A percentile compares a stretch with the other conserved stretches of the same genome.
These are phyloP conservation scores for Apiospora koreana DNA, from an alignment of 2,329 filamentous ascomycete genomes.

Conservation along the genomic window DNA sequence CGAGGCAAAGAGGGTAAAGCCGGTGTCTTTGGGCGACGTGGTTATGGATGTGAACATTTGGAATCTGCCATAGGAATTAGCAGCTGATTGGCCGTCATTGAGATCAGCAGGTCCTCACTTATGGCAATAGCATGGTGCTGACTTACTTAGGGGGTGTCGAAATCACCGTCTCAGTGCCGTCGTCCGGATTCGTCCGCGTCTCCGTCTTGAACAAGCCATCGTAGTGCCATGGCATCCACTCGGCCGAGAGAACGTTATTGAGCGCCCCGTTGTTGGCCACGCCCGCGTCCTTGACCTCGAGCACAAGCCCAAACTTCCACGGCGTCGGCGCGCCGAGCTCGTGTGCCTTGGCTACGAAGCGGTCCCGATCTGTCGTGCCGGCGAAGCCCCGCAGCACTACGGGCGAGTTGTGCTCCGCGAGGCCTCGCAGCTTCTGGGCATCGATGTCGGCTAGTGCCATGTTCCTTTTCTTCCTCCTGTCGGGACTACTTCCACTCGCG, in stretches of 20 bases:
- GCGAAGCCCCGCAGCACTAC: slow-evolving; percentile 54
- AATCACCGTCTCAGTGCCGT: slow-evolving; percentile 41
- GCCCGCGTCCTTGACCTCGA: slow-evolving; percentile 52
- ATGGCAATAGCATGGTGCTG: no score
- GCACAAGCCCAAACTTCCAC: slow-evolving; percentile 55
- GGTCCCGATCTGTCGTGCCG: slow-evolving; percentile 44
- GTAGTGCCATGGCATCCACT: slow-evolving; percentile 60
- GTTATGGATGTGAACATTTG: slow-evolving; percentile 53
- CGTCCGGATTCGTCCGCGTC: slow-evolving; percentile 35
- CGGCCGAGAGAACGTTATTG: slow-evolving; percentile 55
- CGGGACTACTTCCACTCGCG: slow-evolving; percentile 21
- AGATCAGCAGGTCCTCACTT: no score
- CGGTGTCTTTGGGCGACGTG: slow-evolving; percentile 49
- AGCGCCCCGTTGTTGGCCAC: slow-evolving; percentile 39
- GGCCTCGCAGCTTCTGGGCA: slow-evolving; percentile 42
- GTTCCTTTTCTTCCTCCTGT: no score
- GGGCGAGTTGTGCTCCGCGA: slow-evolving; percentile 54
- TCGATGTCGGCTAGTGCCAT: slow-evolving; percentile 45
- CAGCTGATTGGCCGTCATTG: no score
- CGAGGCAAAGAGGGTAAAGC: slow-evolving; percentile 55
- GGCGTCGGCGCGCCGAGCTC: slow-evolving; percentile 49
- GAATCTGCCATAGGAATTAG: slow-evolving; percentile 41
- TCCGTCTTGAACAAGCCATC: slow-evolving; percentile 58
- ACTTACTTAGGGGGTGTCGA: slow-evolving; percentile 45
- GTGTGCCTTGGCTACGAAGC: slow-evolving; percentile 46